Evolutionary conservation across 75 land plant genomes (phyloP).

Genomic region (Cunninghamia lanceolata): DNA sequence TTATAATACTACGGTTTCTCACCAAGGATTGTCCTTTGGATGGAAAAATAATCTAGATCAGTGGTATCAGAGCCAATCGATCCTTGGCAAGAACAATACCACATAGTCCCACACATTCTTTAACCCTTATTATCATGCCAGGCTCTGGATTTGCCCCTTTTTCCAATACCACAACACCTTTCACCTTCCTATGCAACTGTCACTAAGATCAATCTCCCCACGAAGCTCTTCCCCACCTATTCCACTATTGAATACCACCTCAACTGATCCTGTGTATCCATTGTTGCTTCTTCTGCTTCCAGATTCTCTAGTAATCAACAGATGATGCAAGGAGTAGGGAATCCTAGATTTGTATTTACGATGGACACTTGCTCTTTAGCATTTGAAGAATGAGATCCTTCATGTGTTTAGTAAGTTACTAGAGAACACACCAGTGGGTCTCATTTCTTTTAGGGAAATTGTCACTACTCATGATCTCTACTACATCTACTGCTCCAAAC

Average conservation of each 20-base stretch:
- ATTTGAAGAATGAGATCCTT: conserved; percentile 64
- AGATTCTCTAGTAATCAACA: neutral
- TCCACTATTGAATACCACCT: conserved; percentile 67
- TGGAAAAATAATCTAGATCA: too few species aligned
- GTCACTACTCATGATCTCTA: conserved; percentile 79
- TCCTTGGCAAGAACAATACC: too few species aligned
- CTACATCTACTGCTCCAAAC: conserved; percentile 44
- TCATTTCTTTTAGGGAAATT: conserved; percentile 71
- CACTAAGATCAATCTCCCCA: conserved; percentile 71
- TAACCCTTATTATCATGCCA: conserved; percentile 77
- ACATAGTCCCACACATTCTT: conserved; percentile 66
- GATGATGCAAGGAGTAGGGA: conserved; percentile 13
- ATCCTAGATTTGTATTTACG: conserved; percentile 80
- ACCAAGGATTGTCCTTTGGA: too few species aligned
- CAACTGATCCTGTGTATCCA: neutral
- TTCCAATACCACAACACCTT: conserved; percentile 63
- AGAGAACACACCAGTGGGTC: conserved; percentile 71
- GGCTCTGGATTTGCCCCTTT: conserved; percentile 87
- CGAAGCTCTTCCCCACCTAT: conserved; percentile 88
- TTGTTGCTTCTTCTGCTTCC: conserved; percentile 5
- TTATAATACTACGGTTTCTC: too few species aligned
- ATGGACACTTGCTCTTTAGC: conserved; percentile 67
- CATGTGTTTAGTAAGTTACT: conserved; percentile 56
- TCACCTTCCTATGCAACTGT: conserved; percentile 61
- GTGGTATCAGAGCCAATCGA: too few species aligned